Conservation (phyloP, 2,329 filamentous ascomycete genomes). For the Rutstroemia sydowiana region DNA sequence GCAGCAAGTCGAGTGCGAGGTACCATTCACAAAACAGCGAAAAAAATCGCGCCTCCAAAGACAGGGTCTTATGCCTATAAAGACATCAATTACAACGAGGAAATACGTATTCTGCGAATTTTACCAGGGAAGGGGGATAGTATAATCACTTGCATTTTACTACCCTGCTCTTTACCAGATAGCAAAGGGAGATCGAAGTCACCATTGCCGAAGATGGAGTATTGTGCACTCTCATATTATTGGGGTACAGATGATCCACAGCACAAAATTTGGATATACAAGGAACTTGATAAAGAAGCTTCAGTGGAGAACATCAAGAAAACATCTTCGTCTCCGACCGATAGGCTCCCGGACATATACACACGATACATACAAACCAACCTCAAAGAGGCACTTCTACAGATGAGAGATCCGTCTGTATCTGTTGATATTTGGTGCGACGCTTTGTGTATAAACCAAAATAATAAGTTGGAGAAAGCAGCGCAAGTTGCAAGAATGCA, state of each 20-base stretch:
- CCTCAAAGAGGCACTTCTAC: slow-evolving; percentile 9
- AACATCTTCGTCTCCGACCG: neutral
- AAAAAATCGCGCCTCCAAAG: neutral
- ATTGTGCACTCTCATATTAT: neutral
- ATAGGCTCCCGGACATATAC: no score
- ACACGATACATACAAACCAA: slow-evolving; percentile 9
- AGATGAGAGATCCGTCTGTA: neutral
- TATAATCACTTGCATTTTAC: slow-evolving; percentile 9
- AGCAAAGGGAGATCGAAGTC: neutral
- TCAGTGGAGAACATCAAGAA: neutral
- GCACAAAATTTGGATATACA: neutral
- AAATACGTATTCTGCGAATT: slow-evolving; percentile 14
- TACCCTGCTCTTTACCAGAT: slow-evolving; percentile 3
- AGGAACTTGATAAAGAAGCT: neutral
- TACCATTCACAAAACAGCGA: neutral
- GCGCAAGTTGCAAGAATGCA: slow-evolving; percentile 15
- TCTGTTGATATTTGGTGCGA: slow-evolving; percentile 13
- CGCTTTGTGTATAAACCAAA: slow-evolving; percentile 18
- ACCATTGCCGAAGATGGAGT: neutral
- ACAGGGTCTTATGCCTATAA: slow-evolving; percentile 6
- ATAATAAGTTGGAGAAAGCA: slow-evolving; percentile 7
- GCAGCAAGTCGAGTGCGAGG: neutral
- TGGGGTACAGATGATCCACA: neutral
- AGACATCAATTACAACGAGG: slow-evolving; percentile 7
- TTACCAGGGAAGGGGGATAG: neutral